Conservation (phyloP, 768 basidiomycete species). For the Collybiopsis confluens region DNA sequence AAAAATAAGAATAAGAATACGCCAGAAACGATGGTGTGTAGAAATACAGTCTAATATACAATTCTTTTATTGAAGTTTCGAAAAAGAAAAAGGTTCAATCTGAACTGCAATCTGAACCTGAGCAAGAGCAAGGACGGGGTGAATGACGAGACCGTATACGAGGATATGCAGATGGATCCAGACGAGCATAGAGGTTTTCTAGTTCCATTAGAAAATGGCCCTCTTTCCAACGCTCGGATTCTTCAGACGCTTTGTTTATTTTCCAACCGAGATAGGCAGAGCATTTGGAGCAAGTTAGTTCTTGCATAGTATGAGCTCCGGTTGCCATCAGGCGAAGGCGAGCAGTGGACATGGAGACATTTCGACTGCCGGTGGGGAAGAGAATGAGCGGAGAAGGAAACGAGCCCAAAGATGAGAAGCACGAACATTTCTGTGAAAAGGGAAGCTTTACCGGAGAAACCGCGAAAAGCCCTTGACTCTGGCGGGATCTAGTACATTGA, state of each 20-base stretch:
- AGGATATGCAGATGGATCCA: conserved; percentile 4
- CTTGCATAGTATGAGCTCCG: conserved; percentile 60
- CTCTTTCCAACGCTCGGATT: conserved; percentile 61
- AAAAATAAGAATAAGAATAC: too few species aligned
- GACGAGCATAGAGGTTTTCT: conserved; percentile 31
- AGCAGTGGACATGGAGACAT: conserved; percentile 39
- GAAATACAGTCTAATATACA: too few species aligned
- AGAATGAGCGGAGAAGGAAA: neutral
- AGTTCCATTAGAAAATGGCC: conserved; percentile 56
- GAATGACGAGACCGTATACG: neutral
- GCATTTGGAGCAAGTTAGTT: conserved; percentile 48
- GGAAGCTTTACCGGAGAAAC: conserved; percentile 55
- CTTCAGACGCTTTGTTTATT: conserved; percentile 53
- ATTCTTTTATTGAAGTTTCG: too few species aligned
- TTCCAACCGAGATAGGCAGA: conserved; percentile 58
- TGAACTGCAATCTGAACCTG: conserved; percentile 15
- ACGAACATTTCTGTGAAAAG: conserved; percentile 54
- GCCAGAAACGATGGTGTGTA: too few species aligned
- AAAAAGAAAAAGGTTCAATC: too few species aligned
- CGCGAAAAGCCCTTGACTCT: conserved; percentile 45
- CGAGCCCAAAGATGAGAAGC: too few species aligned
- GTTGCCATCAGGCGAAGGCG: conserved; percentile 57
- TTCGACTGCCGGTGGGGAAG: conserved; percentile 32
- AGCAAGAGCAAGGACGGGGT: neutral
- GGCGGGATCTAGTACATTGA: conserved; percentile 37